Evolutionary conservation across 169 alveolate genomes (phyloP).

Genomic region (Eimeria necatrix): DNA sequence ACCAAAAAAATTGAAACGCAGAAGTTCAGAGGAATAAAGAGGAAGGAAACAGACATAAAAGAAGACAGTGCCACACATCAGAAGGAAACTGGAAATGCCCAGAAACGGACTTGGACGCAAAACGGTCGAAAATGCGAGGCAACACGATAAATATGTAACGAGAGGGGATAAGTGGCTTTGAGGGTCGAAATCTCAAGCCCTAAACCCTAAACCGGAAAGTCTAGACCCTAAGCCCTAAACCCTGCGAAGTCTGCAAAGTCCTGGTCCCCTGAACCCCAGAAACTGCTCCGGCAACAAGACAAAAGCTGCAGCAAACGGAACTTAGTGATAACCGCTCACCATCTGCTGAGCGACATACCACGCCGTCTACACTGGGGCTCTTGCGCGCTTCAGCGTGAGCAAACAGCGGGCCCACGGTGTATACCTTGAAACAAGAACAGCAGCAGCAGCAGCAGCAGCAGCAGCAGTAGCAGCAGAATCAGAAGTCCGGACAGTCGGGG

Average conservation of each 20-base stretch:
- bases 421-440: constrained; percentile 64
- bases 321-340: neutral
- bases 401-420: constrained; percentile 97
- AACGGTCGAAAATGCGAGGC: neutral
- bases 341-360: constrained; percentile 84
- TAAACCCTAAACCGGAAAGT: too few species aligned
- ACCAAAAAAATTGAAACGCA: too few species aligned
- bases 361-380: constrained; percentile 97
- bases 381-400: constrained; percentile 99
- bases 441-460: too few species aligned
- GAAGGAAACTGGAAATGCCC: neutral
- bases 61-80: too few species aligned
- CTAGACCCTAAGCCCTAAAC: too few species aligned
- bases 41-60: too few species aligned
- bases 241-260: too few species aligned
- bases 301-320: neutral
- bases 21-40: too few species aligned
- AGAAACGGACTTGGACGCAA: neutral
- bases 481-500: too few species aligned
- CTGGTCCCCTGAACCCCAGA: neutral
- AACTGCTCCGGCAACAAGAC: neutral
- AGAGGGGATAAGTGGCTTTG: too few species aligned
- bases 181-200: too few species aligned
- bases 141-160: neutral
- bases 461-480: too few species aligned